A percentile compares a stretch with the other conserved stretches of the same genome.
Evolutionary conservation across 495 filamentous ascomycete species (phyloP).

Genomic region (Neurospora sp.): DNA sequence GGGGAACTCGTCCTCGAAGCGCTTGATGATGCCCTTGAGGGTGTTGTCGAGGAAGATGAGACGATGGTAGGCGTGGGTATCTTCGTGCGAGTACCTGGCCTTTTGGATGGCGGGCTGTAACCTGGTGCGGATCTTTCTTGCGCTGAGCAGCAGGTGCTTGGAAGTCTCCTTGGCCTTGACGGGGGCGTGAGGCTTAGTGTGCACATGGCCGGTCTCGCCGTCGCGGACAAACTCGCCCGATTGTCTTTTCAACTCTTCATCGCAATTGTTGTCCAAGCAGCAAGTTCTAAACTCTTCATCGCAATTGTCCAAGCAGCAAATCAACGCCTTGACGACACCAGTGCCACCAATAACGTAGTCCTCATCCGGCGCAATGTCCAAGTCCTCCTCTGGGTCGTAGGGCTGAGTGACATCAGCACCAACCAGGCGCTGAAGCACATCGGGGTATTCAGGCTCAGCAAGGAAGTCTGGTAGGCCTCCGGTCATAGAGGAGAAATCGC

Average conservation of each 20-base stretch:
- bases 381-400: constrained; percentile 42
- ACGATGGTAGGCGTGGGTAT: constrained; percentile 61
- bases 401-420: constrained; percentile 53
- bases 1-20: constrained; percentile 93
- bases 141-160: constrained; percentile 73
- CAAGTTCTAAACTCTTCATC: constrained; percentile 49
- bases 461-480: background rate
- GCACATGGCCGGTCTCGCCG: constrained; percentile 21
- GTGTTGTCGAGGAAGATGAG: constrained; percentile 87
- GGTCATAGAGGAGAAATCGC: background rate
- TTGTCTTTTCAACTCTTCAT: constrained; percentile 41
- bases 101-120: constrained; percentile 78
- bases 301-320: constrained; percentile 77
- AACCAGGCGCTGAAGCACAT: constrained; percentile 45
- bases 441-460: constrained; percentile 36
- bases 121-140: constrained; percentile 74
- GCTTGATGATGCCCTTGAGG: constrained; percentile 78
- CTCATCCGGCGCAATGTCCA: constrained; percentile 71
- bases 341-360: constrained; percentile 95
- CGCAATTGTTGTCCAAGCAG: constrained; percentile 75
- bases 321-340: constrained; percentile 86
- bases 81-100: constrained; percentile 43
- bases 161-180: constrained; percentile 82
- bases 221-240: constrained; percentile 35
- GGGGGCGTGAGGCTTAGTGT: constrained; percentile 11